Evolutionary conservation across 2,329 filamentous ascomycete genomes (phyloP), one percentile per base, ranked within the genome.

Genomic region (Arthrobotrys iridis): DNA sequence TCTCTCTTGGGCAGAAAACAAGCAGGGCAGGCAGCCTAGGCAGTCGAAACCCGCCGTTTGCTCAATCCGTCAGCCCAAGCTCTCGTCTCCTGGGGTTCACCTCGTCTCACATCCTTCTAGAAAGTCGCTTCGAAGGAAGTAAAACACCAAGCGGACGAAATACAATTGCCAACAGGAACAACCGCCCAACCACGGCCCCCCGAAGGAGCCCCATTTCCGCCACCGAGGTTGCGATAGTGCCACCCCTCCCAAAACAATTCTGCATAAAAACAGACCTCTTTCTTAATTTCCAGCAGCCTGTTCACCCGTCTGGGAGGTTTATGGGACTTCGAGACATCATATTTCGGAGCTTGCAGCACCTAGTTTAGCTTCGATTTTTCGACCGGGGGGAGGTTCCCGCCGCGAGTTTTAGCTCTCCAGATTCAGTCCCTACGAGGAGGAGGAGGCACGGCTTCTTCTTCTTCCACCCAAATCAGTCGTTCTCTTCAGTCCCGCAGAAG

Each of bases 51-150:
- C 43, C 30, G n/a, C n/a, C 24, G 60, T 65, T 74, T 40, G 70
- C 62, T 74, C 55, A 28, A 74, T 74, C 67, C 70, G 70, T 67
- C 55, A 60, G 59, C 57, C 63, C 68, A 73, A 73, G 68, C 62
- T 63, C 70, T 74, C 70, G 70, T 74, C 70, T 74, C 70, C 70
- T 64, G 55, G 70, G 70, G 70, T 74, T 74, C 70, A 74, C 70
- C 70, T 74, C 70, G 70, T 74, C 70, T 67, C 70, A 74, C 18
- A 74, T 74, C 70, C 70, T 74, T 74, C 70, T 74, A 74, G 70
- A 74, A 74, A 74, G 70, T 74, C 70, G 70, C 70, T 74, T 74
- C 70, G 70, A 74, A 67, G 62, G 18, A 74, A 62, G 70, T 74
- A 67, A 74, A 74, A 74, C 70, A 73, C 43, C 62, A 18, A 60